These are phyloP conservation scores for Boletus fagicola DNA, from an alignment of 768 basidiomycete genomes.

Conservation along the genomic window DNA sequence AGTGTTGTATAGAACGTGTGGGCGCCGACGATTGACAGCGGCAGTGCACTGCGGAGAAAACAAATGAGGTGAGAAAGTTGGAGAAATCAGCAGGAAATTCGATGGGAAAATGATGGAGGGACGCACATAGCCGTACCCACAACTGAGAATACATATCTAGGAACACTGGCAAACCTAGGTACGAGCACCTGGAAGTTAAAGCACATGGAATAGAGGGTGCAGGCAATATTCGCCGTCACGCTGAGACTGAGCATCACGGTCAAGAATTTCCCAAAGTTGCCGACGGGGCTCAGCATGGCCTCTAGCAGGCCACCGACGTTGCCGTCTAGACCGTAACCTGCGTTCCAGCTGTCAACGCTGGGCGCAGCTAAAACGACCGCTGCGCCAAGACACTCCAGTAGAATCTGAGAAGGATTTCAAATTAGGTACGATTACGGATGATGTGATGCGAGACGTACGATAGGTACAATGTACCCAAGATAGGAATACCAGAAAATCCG, in stretches of 20 bases:
- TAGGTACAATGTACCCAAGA: conserved; percentile 59
- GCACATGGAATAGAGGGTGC: conserved; percentile 78
- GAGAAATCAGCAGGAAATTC: conserved; percentile 7
- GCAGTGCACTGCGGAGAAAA: conserved; percentile 48
- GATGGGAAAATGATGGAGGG: not conserved
- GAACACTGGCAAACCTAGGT: conserved; percentile 55
- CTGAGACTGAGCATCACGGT: conserved; percentile 72
- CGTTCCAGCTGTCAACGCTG: conserved; percentile 52
- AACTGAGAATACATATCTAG: conserved; percentile 68
- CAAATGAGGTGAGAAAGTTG: not conserved
- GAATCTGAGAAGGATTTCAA: conserved; percentile 22
- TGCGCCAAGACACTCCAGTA: conserved; percentile 60
- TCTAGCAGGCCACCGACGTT: conserved; percentile 63
- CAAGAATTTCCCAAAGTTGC: conserved; percentile 69
- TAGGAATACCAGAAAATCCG: conserved; percentile 66
- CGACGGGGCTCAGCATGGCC: conserved; percentile 59
- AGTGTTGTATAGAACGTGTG: conserved; percentile 63
- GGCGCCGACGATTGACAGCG: conserved; percentile 67
- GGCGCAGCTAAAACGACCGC: conserved; percentile 60
- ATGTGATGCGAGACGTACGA: conserved; percentile 41
- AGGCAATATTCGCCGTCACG: conserved; percentile 77
- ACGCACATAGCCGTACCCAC: conserved; percentile 66
- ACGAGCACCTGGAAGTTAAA: conserved; percentile 71
- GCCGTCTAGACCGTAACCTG: conserved; percentile 51
- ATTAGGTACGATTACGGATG: not conserved